Evolutionary conservation across 1,284 basidiomycete genomes (phyloP), one percentile per base, ranked within the genome.

Genomic region (Ganoderma leucocontextum): DNA sequence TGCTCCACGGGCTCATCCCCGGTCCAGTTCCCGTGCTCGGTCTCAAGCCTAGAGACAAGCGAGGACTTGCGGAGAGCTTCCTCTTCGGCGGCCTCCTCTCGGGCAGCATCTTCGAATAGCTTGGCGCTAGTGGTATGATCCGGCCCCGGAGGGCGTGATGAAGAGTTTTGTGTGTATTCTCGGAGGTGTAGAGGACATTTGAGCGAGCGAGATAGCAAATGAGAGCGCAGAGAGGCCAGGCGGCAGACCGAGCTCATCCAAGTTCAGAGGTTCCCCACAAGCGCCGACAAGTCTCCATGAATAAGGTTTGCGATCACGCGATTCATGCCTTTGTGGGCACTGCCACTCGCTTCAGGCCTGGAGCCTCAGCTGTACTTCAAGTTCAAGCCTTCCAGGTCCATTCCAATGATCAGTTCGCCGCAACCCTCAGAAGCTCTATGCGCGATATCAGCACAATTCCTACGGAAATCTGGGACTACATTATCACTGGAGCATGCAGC

Each of bases 1-100:
- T 95, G 92, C 67, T 88, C 82, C 3, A 89, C 83, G 1, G 85
- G 83, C 78, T 95, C 94, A 17, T 95, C 92, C 1, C 93, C 93
- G 2, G 86, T 87, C 94, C 93, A 95, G 75, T 91, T 89, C 73
- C 86, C 81, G 47, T 88, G 77, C 71, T 86, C 80, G 57, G 78
- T 80, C 74, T 81, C 83, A 58, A 84, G 73, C 12, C 75, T 72
- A 19, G 78, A 75, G 52, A 81, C 62, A 36, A 70, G 72, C 5
- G 72, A 71, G 3, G 78, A 78, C 15, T 80, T 79, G 19, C 76
- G 78, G 9, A 79, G 76, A 41, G 36, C 72, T 49, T 70, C 68
- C 4, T 80, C 74, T 58, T 82, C 75, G 52, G 76, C 80, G 9
- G 74, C 75, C 71, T 87, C 86, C 77, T 94, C 92, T 22, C 76